phyloP scores from a whole-genome alignment of 148 eudicot species.

The Diospyros lotus region DNA sequence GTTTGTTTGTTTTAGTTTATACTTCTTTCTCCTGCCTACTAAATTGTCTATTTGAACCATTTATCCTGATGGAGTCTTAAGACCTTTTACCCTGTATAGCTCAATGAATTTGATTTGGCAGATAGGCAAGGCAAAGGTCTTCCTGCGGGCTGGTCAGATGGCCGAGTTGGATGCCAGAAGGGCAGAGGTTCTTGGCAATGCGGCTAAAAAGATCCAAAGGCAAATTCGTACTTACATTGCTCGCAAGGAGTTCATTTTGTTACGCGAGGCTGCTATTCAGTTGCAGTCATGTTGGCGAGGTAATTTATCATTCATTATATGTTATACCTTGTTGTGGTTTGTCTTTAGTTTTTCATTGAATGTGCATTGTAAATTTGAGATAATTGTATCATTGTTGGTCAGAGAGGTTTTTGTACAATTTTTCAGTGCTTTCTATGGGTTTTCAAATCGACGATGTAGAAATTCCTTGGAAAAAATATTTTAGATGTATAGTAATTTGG shows the following conservation, averaged over 20 bases:
- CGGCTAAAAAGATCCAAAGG: conserved; percentile 89
- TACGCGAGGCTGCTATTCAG: conserved; percentile 73
- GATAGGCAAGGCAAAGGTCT: conserved; percentile 96
- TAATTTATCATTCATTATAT: conserved; percentile 25
- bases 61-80: conserved; percentile 2
- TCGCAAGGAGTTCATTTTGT: conserved; percentile 67
- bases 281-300: conserved; percentile 96
- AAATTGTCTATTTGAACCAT: neutral
- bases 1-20: neutral
- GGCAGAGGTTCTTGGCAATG: conserved; percentile 86
- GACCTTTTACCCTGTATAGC: neutral
- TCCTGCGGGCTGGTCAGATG: conserved; percentile 99
- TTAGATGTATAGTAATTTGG: too few species aligned
- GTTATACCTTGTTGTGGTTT: neutral
- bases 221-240: conserved; percentile 82
- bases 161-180: conserved; percentile 97
- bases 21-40: neutral
- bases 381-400: neutral
- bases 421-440: neutral
- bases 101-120: conserved; percentile 33
- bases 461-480: neutral
- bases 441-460: neutral
- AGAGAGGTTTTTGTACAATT: neutral
- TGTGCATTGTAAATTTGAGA: neutral
- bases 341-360: neutral